Conservation (phyloP, 176 grass and related monocot genomes). For the Eleusine indica region DNA sequence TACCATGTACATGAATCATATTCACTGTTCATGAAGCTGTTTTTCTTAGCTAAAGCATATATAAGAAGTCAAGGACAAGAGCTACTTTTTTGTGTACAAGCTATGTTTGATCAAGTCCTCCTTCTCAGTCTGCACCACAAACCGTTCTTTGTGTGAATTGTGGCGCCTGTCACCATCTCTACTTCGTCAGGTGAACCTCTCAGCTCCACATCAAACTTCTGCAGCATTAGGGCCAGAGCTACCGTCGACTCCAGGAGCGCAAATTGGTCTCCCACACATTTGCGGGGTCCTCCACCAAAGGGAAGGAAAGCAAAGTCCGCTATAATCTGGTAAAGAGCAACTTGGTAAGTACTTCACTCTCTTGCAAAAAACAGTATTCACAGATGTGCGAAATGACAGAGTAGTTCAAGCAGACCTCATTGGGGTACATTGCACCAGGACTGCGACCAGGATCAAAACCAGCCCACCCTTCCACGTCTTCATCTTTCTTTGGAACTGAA, state of each 20-base stretch:
- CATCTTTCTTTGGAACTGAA: conserved; percentile 68
- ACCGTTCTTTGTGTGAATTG: conserved; percentile 83
- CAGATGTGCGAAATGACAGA: neutral
- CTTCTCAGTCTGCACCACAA: conserved; percentile 81
- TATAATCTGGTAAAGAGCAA: conserved; percentile 65
- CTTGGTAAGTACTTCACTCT: conserved; percentile 1
- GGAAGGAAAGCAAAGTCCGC: conserved; percentile 93
- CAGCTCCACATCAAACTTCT: conserved; percentile 79
- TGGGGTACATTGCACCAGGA: conserved; percentile 88
- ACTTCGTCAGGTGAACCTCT: conserved; percentile 75
- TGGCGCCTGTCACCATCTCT: conserved; percentile 85
- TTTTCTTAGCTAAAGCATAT: conserved; percentile 19
- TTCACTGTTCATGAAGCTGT: conserved; percentile 3
- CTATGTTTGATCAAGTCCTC: conserved; percentile 51
- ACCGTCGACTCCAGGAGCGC: conserved; percentile 84
- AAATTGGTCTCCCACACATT: conserved; percentile 89
- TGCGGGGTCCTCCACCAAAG: conserved; percentile 86
- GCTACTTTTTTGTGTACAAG: conserved; percentile 35
- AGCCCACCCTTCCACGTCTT: conserved; percentile 83
- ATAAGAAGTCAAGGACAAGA: conserved; percentile 38
- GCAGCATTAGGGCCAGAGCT: conserved; percentile 66
- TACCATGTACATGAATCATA: conserved; percentile 27
- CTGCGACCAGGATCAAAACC: conserved; percentile 83
- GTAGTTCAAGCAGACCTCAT: conserved; percentile 57
- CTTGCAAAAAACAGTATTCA: neutral